These are phyloP conservation scores for Epichloe sibirici DNA, from an alignment of 2,329 filamentous ascomycete species.

Conservation along the genomic window DNA sequence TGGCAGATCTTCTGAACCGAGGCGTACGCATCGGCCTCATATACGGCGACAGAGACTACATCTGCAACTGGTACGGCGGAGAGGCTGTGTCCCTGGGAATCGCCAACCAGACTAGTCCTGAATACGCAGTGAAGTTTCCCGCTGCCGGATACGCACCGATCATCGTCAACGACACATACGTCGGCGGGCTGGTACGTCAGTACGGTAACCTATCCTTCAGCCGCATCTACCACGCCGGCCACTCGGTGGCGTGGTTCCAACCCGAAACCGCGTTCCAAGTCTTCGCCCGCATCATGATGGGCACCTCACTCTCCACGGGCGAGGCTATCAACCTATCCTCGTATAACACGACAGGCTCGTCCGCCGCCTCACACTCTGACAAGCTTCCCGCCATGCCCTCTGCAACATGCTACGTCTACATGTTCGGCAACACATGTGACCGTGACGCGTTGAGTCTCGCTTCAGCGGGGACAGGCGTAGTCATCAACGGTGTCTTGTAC, in stretches of 20 bases:
- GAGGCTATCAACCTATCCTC: slow-evolving; percentile 34
- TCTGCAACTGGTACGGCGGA: slow-evolving; percentile 61
- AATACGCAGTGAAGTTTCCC: slow-evolving; percentile 44
- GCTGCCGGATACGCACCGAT: slow-evolving; percentile 62
- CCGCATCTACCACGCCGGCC: slow-evolving; percentile 53
- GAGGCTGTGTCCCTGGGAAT: slow-evolving; percentile 57
- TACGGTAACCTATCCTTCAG: slow-evolving; percentile 63
- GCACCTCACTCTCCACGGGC: slow-evolving; percentile 43
- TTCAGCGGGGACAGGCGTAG: slow-evolving; percentile 38
- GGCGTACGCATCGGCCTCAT: slow-evolving; percentile 60
- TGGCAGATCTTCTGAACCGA: slow-evolving; percentile 46
- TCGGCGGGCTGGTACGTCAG: slow-evolving; percentile 62
- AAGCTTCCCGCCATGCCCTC: slow-evolving; percentile 33
- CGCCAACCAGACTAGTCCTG: slow-evolving; percentile 31
- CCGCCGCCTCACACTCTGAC: slow-evolving; percentile 38
- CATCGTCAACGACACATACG: slow-evolving; percentile 53
- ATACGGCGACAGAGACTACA: slow-evolving; percentile 54
- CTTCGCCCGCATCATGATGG: slow-evolving; percentile 47
- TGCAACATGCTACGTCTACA: slow-evolving; percentile 49
- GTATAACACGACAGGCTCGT: slow-evolving; percentile 46
- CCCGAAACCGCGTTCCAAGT: slow-evolving; percentile 46
- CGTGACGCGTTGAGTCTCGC: slow-evolving; percentile 34
- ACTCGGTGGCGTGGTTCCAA: slow-evolving; percentile 49
- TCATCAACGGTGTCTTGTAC: slow-evolving; percentile 49
- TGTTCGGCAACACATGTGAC: slow-evolving; percentile 37